Conservation (phyloP, 495 filamentous ascomycete species). For the Bombardia bombarda region DNA sequence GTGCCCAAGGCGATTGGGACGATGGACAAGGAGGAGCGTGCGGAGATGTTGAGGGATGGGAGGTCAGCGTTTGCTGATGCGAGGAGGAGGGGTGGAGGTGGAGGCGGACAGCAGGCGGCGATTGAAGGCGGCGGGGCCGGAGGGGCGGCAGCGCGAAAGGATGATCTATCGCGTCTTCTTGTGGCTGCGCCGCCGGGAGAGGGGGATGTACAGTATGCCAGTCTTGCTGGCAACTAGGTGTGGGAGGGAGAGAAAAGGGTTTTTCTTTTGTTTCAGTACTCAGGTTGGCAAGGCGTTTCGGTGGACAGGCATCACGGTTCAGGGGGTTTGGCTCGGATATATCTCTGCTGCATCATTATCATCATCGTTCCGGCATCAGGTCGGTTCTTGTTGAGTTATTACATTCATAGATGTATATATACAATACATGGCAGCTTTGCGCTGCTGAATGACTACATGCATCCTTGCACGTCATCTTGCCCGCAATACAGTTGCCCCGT, state of each 20-base stretch:
- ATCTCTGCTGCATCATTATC: slow-evolving; percentile 6
- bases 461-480: slow-evolving; percentile 2
- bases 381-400: slow-evolving; percentile 9
- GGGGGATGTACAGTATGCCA: slow-evolving; percentile 75
- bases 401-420: slow-evolving; percentile 25
- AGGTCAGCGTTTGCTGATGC: slow-evolving; percentile 43
- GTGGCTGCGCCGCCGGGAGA: slow-evolving; percentile 80
- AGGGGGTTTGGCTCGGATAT: slow-evolving; percentile 14
- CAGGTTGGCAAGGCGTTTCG: slow-evolving; percentile 37
- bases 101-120: slow-evolving; percentile 21
- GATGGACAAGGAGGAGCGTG: slow-evolving; percentile 74
- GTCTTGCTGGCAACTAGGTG: slow-evolving; percentile 66
- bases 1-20: slow-evolving; percentile 84
- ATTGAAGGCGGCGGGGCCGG: slow-evolving; percentile 23
- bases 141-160: slow-evolving; percentile 13
- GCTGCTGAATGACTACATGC: slow-evolving; percentile 6
- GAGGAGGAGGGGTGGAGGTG: slow-evolving; percentile 24
- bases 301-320: slow-evolving; percentile 21
- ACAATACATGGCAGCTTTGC: slow-evolving; percentile 16
- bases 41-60: slow-evolving; percentile 66
- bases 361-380: slow-evolving; percentile 11
- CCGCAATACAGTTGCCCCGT: background rate
- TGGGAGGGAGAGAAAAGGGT: slow-evolving; percentile 14
- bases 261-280: slow-evolving; percentile 30
- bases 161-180: slow-evolving; percentile 42